Base-by-base conservation (phyloP, 768 basidiomycete species). In the Russula sp. region DNA sequence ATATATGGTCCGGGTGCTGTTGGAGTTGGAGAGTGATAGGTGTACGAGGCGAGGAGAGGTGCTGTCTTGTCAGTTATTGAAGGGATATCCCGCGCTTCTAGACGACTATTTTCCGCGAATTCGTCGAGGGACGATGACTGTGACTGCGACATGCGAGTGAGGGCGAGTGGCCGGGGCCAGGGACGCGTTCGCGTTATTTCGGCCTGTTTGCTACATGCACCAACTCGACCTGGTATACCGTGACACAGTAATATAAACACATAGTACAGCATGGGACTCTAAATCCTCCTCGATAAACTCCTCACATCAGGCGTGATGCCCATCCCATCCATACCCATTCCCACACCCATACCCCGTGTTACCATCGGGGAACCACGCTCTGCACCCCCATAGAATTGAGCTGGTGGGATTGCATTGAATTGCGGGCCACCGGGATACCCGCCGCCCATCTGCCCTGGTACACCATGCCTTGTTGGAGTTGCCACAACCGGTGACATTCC, bases 1-100 rank as follows among this genome's bases (percentile, higher is more conserved):
- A 98, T 91, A 76, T 95, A 97, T 0, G 89, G 88, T 0, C 91
- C 91, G 1, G 73, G 61, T 0, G 84, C 81, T 0, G 86, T 87
- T 2, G 91, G 91, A 0, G 73, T 81, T 1, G 84, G 80, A 0
- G 89, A 89, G 71, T 91, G 88, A 70, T 89, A 85, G 0, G 89
- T 87, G 71, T 93, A 93, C 0, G 91, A 91, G 10, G 82, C 78
- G 6, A 77, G 79, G 37, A 91, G 78, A 0, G 88, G 82, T 0
- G 73, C 76, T 2, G 82, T 82, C 10, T 83, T 81, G 16, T 79
- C 80, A 27, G 82, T 81, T 1, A 83, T 80, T 5, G 89, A 89
- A 6, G 86, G 84, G 14, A 85, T 69, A 34, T 64, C 56, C 6
- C 58, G 55, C 22, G 55, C 39, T n/a, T 57, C 55, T 6, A 8